These are phyloP conservation scores for Sporothrix brunneoviolacea DNA, from an alignment of 2,329 filamentous ascomycete genomes.

Conservation along the genomic window DNA sequence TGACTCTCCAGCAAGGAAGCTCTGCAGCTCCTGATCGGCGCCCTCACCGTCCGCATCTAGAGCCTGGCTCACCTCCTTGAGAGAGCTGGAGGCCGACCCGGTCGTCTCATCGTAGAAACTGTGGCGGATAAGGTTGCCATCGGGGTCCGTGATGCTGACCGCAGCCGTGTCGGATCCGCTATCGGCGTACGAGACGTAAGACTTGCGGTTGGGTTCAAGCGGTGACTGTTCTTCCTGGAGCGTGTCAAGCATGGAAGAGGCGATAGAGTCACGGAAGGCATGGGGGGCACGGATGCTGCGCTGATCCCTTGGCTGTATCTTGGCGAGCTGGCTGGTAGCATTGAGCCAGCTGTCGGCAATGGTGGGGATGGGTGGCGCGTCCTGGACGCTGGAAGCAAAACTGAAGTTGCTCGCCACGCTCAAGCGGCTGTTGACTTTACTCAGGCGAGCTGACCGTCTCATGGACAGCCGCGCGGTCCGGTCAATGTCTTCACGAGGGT, in stretches of 20 bases:
- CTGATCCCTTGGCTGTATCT: conserved; percentile 39
- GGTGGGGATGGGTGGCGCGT: conserved; percentile 89
- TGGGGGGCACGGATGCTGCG: conserved; percentile 42
- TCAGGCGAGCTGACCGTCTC: conserved; percentile 81
- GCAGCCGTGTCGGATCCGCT: conserved; percentile 63
- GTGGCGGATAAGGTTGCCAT: conserved; percentile 61
- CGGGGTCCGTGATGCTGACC: conserved; percentile 71
- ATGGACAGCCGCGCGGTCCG: conserved; percentile 90
- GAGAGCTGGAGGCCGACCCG: conserved; percentile 58
- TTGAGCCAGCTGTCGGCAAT: conserved; percentile 92
- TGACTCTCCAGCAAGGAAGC: conserved; percentile 85
- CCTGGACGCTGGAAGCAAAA: conserved; percentile 83
- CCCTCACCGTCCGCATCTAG: conserved; percentile 89
- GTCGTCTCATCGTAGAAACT: conserved; percentile 83
- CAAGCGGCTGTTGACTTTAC: conserved; percentile 84
- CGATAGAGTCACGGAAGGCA: conserved; percentile 76
- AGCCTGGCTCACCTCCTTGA: conserved; percentile 78
- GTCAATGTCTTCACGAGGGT: conserved; percentile 89
- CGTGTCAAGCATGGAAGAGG: conserved; percentile 82
- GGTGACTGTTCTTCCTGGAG: conserved; percentile 82
- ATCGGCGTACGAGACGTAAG: conserved; percentile 84
- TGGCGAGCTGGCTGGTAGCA: conserved; percentile 47
- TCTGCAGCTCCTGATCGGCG: conserved; percentile 78
- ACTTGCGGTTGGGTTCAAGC: conserved; percentile 82
- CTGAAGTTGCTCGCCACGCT: conserved; percentile 93